Conservation (phyloP, 176 grass and related monocot genomes). For the Tillandsia fasciculata region DNA sequence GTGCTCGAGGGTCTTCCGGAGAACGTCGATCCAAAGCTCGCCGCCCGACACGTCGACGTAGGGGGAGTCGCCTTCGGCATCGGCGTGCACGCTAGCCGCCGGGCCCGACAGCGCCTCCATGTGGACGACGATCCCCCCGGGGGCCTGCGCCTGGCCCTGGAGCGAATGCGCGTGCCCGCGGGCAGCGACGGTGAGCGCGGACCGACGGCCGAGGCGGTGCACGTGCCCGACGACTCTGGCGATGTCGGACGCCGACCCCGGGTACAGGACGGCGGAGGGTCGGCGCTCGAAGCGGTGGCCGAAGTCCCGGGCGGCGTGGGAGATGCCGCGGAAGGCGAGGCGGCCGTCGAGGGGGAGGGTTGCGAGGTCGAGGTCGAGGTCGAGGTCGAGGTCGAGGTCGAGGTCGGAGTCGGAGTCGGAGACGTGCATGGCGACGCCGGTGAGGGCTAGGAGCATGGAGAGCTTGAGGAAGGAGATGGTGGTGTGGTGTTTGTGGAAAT, state of each 20-base stretch:
- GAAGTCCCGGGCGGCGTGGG: slow-evolving; percentile 50
- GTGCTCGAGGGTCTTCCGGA: slow-evolving; percentile 59
- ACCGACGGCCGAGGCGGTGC: slow-evolving; percentile 28
- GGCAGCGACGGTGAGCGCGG: slow-evolving; percentile 56
- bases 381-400: slow-evolving; percentile 7
- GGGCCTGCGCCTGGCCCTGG: slow-evolving; percentile 62
- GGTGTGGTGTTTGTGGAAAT: slow-evolving; percentile 1
- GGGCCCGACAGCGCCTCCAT: slow-evolving; percentile 54
- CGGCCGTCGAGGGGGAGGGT: slow-evolving; percentile 38
- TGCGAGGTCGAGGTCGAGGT: slow-evolving; percentile 30
- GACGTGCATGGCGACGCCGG: slow-evolving; percentile 67
- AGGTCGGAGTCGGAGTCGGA: slow-evolving; percentile 46
- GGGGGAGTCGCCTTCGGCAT: not conserved
- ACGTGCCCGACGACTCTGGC: slow-evolving; percentile 39
- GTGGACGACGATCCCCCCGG: slow-evolving; percentile 51
- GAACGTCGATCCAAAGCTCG: slow-evolving; percentile 84
- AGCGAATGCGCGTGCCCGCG: slow-evolving; percentile 84
- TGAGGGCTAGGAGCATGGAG: slow-evolving; percentile 48
- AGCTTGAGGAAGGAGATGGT: slow-evolving; percentile 55
- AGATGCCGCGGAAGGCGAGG: slow-evolving; percentile 47
- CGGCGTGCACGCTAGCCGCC: slow-evolving; percentile 20
- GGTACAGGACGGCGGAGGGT: slow-evolving; percentile 55
- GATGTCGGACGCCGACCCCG: slow-evolving; percentile 48
- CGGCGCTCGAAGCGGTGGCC: slow-evolving; percentile 52
- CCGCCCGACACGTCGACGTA: slow-evolving; percentile 57